A percentile compares a stretch with the other conserved stretches of the same genome.
phyloP scores from a whole-genome alignment of 2,329 filamentous ascomycete genomes.

The Talaromyces amestolkiae region DNA sequence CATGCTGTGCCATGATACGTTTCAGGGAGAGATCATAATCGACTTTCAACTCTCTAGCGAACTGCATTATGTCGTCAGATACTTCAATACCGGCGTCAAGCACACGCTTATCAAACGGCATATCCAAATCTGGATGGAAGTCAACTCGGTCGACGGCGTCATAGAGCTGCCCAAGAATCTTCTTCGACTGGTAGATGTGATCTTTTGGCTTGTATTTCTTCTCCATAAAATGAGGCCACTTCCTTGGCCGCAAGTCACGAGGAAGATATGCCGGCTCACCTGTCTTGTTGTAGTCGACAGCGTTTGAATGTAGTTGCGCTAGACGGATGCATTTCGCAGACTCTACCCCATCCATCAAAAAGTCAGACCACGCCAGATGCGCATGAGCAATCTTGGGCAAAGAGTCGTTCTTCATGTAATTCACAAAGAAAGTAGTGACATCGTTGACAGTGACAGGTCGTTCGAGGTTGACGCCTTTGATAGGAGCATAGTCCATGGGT shows the following conservation, averaged over 20 bases:
- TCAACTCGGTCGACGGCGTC: conserved; percentile 68
- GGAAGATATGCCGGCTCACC: conserved; percentile 72
- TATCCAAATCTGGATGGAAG: conserved; percentile 70
- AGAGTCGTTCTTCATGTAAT: conserved; percentile 87
- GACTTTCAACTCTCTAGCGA: conserved; percentile 65
- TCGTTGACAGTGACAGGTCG: conserved; percentile 68
- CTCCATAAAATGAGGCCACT: conserved; percentile 87
- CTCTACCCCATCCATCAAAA: conserved; percentile 60
- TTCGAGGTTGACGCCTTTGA: conserved; percentile 55
- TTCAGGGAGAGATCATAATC: conserved; percentile 75
- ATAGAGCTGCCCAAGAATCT: conserved; percentile 77
- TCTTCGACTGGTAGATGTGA: conserved; percentile 63
- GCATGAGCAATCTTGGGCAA: conserved; percentile 76
- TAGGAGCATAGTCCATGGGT: conserved; percentile 73
- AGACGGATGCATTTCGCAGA: conserved; percentile 69
- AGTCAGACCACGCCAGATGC: conserved; percentile 76
- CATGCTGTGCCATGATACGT: conserved; percentile 80
- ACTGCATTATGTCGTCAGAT: conserved; percentile 54
- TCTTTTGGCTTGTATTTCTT: conserved; percentile 52
- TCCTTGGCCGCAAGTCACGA: conserved; percentile 56
- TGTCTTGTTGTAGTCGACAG: conserved; percentile 93
- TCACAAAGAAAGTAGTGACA: conserved; percentile 80
- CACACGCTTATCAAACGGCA: conserved; percentile 73
- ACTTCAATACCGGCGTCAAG: conserved; percentile 59
- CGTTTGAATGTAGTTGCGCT: conserved; percentile 78